Base-by-base conservation (phyloP, 192 early-diverging fungal genomes). In the Neocallimastix lanati region DNA sequence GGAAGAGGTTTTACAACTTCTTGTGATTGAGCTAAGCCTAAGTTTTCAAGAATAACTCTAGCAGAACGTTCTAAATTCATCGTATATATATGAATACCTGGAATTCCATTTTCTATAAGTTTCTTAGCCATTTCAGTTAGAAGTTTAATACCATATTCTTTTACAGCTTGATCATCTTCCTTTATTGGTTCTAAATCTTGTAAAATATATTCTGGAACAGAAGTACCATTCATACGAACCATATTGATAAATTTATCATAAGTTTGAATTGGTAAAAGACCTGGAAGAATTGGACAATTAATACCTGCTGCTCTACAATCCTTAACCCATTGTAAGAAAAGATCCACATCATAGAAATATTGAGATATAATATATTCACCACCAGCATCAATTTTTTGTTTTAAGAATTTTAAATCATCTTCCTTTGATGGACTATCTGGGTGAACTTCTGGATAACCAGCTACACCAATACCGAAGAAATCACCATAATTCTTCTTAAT, bases 361-460 rank as follows among this genome's bases (percentile, higher is more conserved):
- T 98, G 97, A 16, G 97, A 97, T 76, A 98, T 92, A 80, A 94
- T 91, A 30, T 94, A 91, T 82, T 98, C 95, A 0, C 95, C 97
- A 38, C 96, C 96, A 18, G 93, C 93, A 38, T 97, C 95, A 77
- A 93, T 87, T 87, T 98, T 98, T 50, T 86, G 88, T 84, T 96
- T 94, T 77, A 98, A 90, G 78, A 90, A 86, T 81, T 82, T 78
- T 78, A 97, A 84, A 84, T 98, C 97, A 28, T 88, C 87, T 81
- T 94, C 93, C 76, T 86, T 84, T 80, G 91, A 86, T 28, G 88
- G 83, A 80, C 91, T 92, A 78, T 95, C 93, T 29, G 90, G 84
- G 85, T 96, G 96, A 76, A 93, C 94, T 85, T 98, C 97, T n/a
- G 96, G 96, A 84, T 98, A 96, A 83, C 94, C 96, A 21, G 96